Evolutionary conservation across 805 yeast species (phyloP).

Genomic region (Candida suzukii): DNA sequence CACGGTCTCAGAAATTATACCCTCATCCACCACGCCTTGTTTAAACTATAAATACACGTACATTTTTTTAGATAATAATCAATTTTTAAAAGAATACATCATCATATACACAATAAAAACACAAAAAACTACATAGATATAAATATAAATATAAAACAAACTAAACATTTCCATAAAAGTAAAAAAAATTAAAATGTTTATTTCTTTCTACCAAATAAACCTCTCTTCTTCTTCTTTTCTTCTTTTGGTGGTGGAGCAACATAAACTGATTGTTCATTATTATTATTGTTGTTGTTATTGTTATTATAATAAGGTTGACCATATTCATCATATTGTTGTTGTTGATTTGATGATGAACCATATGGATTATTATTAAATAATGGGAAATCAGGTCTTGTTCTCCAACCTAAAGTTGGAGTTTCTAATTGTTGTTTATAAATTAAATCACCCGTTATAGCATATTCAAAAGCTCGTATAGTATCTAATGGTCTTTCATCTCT

Average conservation of each 20-base stretch:
- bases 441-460: slow-evolving; percentile 85
- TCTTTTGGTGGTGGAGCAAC: slow-evolving; percentile 44
- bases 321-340: slow-evolving; percentile 25
- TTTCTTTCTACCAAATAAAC: slow-evolving; percentile 65
- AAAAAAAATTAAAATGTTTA: slow-evolving; percentile 5
- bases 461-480: slow-evolving; percentile 90
- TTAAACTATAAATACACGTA: too few species aligned
- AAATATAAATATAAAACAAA: too few species aligned
- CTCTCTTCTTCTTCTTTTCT: slow-evolving; percentile 68
- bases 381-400: slow-evolving; percentile 74
- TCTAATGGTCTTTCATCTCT: slow-evolving; percentile 97
- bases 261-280: slow-evolving; percentile 25
- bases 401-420: slow-evolving; percentile 74
- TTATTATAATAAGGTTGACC: slow-evolving; percentile 32
- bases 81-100: too few species aligned
- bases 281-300: slow-evolving; percentile 10
- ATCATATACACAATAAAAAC: too few species aligned
- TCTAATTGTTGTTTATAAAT: slow-evolving; percentile 77
- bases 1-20: too few species aligned
- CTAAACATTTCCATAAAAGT: too few species aligned
- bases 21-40: too few species aligned
- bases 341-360: slow-evolving; percentile 16
- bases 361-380: slow-evolving; percentile 35
- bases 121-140: too few species aligned
- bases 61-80: too few species aligned